These are phyloP conservation scores for Leccinellum luteum DNA, from an alignment of 768 basidiomycete species.

Conservation along the genomic window DNA sequence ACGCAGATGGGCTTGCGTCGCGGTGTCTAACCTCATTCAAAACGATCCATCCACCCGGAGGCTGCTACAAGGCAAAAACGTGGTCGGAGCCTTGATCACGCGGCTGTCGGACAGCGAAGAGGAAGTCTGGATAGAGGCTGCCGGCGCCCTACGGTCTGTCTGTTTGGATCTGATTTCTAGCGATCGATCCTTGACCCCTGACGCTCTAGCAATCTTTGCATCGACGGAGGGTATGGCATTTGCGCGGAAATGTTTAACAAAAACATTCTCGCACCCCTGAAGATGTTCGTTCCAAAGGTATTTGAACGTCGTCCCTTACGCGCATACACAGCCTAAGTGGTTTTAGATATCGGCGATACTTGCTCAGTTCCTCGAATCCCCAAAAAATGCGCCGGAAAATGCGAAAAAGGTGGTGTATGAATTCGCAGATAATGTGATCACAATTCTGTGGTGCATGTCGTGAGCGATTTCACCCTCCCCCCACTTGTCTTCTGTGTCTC, in stretches of 20 bases:
- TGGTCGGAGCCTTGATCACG: slow-evolving; percentile 82
- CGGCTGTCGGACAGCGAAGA: slow-evolving; percentile 88
- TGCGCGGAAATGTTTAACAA: slow-evolving; percentile 98
- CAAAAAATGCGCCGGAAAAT: slow-evolving; percentile 65
- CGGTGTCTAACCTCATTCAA: slow-evolving; percentile 92
- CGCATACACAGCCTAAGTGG: neutral
- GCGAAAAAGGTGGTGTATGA: slow-evolving; percentile 77
- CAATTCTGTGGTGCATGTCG: slow-evolving; percentile 92
- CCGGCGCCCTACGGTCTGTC: slow-evolving; percentile 79
- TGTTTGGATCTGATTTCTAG: neutral
- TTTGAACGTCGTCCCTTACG: neutral
- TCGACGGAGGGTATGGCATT: slow-evolving; percentile 94
- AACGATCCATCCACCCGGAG: slow-evolving; percentile 92
- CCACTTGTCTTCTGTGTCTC: slow-evolving; percentile 12
- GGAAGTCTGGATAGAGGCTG: slow-evolving; percentile 87
- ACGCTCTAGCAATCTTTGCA: slow-evolving; percentile 76
- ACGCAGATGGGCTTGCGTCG: slow-evolving; percentile 94
- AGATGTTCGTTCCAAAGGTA: slow-evolving; percentile 78
- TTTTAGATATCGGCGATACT: slow-evolving; percentile 71
- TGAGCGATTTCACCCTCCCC: slow-evolving; percentile 45
- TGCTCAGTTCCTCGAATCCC: slow-evolving; percentile 59
- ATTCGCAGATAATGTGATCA: slow-evolving; percentile 90
- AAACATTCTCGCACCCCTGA: slow-evolving; percentile 77
- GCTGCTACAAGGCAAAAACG: slow-evolving; percentile 85
- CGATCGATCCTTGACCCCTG: slow-evolving; percentile 6